Evolutionary conservation across 139 green algal species (phyloP), one percentile per base, ranked within the genome.

Genomic region (Coelastrella sp.): DNA sequence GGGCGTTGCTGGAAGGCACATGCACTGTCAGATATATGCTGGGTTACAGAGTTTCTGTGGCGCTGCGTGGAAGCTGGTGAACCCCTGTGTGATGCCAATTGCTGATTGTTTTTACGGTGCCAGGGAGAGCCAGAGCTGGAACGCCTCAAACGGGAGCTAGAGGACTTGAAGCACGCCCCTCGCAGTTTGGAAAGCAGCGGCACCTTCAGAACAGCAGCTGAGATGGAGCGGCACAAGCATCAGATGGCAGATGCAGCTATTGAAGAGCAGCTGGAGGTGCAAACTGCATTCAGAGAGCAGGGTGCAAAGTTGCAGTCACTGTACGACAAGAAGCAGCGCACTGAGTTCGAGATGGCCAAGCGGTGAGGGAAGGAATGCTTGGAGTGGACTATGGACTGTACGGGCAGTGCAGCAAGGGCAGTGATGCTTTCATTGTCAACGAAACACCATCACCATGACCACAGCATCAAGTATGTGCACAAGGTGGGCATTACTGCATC

Each of bases 121-220:
- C 75, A 95, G 89, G 92, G 91, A 59, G 95, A 98, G 91, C 95
- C 95, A 3, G 90, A 95, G 87, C 95, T 96, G 90, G 93, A 98
- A 73, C 90, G 95, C 0, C 86, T 97, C n/a, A 96, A 95, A 86
- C 88, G 89, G 1, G 92, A 97, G 89, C 86, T 97, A 60, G 94
- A 98, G 60, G 93, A 95, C 77, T 87, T 94, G 15, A 98, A 98
- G 89, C 89, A 94, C 45, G 66, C 81, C 38, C 94, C 92, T 8
- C 81, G 91, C 2, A 89, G 90, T 50, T 71, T 95, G 77, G 93
- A 96, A 63, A 90, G 90, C 76, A 93, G 91, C 30, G 91, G 92
- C 76, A 93, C 91, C 27, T 97, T 95, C 86, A 88, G 94, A 41
- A 93, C 79, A 19, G 86, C 91, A 25, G 90, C 93, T 9, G 95